These are phyloP conservation scores for Talaromyces sp. DNA, from an alignment of 2,329 filamentous ascomycete genomes.

Conservation along the genomic window DNA sequence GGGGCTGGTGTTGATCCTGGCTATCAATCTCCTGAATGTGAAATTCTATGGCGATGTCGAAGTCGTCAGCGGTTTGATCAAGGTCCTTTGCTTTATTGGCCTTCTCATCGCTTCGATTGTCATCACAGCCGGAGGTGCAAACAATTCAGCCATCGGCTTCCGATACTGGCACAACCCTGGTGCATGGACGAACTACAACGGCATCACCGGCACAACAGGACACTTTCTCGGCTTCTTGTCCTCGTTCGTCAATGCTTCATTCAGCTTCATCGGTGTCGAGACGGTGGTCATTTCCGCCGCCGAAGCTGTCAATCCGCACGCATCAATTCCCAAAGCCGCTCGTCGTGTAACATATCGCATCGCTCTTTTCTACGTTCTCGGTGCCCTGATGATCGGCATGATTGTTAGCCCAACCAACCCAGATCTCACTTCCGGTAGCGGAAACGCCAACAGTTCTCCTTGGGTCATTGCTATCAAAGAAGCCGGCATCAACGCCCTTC, in stretches of 20 bases:
- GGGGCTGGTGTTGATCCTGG: conserved; percentile 29
- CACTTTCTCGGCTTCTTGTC: conserved; percentile 37
- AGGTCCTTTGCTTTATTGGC: conserved; percentile 26
- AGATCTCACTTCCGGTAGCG: conserved; percentile 25
- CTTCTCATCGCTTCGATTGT: conserved; percentile 25
- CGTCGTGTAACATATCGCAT: conserved; percentile 41
- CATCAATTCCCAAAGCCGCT: conserved; percentile 40
- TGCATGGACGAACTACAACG: conserved; percentile 31
- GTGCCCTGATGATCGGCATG: conserved; percentile 22
- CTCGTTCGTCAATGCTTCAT: conserved; percentile 40
- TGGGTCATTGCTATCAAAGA: conserved; percentile 36
- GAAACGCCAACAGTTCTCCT: conserved; percentile 33
- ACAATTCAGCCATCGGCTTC: conserved; percentile 32
- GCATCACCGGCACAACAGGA: conserved; percentile 31
- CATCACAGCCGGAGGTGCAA: conserved; percentile 33
- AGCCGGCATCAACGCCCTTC: conserved; percentile 33
- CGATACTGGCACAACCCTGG: conserved; percentile 36
- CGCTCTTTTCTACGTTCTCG: conserved; percentile 33
- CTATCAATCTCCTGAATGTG: conserved; percentile 32
- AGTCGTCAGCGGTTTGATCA: conserved; percentile 31
- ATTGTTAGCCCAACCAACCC: conserved; percentile 25
- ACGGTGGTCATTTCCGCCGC: conserved; percentile 40
- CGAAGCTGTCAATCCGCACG: conserved; percentile 39
- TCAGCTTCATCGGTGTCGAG: conserved; percentile 42
- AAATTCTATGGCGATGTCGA: conserved; percentile 34